Evolutionary conservation across 1,284 basidiomycete species (phyloP), one percentile per base, ranked within the genome.

Genomic region (Irpex sp.): DNA sequence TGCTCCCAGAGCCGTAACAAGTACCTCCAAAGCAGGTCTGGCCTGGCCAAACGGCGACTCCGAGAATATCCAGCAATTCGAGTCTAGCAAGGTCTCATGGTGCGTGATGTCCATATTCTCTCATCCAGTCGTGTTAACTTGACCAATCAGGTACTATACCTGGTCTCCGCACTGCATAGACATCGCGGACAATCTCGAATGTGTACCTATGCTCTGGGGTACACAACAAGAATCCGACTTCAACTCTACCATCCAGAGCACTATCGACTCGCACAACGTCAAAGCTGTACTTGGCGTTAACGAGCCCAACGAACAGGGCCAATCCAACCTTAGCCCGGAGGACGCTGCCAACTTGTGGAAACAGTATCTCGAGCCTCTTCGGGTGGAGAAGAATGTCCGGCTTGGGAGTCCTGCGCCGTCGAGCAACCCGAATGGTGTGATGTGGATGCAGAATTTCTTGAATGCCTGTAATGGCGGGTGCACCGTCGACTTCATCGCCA

Each of bases 381-480:
- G 72, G 51, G 61, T 65, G 1, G 15, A 13, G 17, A 70, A 71
- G 56, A 77, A 76, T 3, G 71, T 78, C 39, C 69, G 71, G 33
- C 70, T 82, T 3, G 79, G 79, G 8, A 74, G 75, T 58, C 80
- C 80, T 1, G 77, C 79, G 1, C 76, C 77, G n/a, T 78, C 76
- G 13, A 75, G 73, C 58, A 77, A 74, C 4, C 74, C 76, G 9
- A 62, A 61, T 19, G 80, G 81, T 4, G 76, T 75, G 68, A 67
- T 70, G 46, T 82, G 81, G 80, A 63, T 81, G 26, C 67, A 71
- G 37, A 71, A 79, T 15, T 83, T 75, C 70, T 70, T 78, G 37
- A 67, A 64, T 15, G 75, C 71, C 15, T 82, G 81, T 65, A 62
- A 66, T 9, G 76, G 74, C n/a, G 74, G 74, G 1, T 81, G 79